Conservation (phyloP, 345 rosid genomes). For the Euphorbia pulcherrima region DNA sequence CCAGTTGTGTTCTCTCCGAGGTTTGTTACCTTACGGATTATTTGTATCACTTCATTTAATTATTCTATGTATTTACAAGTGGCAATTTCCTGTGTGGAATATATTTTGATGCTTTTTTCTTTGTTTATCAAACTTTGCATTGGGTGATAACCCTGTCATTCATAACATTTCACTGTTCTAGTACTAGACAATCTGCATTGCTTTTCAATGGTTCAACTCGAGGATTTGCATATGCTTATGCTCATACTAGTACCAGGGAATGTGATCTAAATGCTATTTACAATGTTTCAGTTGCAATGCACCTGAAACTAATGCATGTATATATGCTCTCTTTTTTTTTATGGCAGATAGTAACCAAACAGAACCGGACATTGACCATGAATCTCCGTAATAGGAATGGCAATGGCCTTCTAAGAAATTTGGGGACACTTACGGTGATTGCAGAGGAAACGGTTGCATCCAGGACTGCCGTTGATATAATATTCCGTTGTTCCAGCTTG, state of each 20-base stretch:
- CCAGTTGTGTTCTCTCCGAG: slow-evolving; percentile 50
- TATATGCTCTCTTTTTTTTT: not conserved
- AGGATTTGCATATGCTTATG: not conserved
- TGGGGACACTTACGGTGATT: slow-evolving; percentile 57
- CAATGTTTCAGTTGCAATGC: not conserved
- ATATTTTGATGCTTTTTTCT: not conserved
- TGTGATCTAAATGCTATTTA: not conserved
- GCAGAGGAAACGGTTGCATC: slow-evolving; percentile 72
- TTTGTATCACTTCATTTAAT: not conserved
- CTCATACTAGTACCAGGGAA: not conserved
- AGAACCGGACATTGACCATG: slow-evolving; percentile 44
- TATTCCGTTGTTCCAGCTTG: slow-evolving; percentile 47
- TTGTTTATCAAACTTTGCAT: not conserved
- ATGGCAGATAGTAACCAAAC: slow-evolving; percentile 63
- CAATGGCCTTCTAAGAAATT: slow-evolving; percentile 33
- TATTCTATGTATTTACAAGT: not conserved
- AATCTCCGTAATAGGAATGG: slow-evolving; percentile 41
- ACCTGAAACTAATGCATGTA: not conserved
- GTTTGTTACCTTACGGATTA: not conserved
- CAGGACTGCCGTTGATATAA: slow-evolving; percentile 52
- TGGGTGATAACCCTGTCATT: not conserved
- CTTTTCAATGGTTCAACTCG: not conserved
- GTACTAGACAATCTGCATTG: not conserved
- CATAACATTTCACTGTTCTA: not conserved
- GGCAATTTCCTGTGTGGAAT: not conserved